phyloP scores from a whole-genome alignment of 345 rosid genomes.

The Salix suchowensis region DNA sequence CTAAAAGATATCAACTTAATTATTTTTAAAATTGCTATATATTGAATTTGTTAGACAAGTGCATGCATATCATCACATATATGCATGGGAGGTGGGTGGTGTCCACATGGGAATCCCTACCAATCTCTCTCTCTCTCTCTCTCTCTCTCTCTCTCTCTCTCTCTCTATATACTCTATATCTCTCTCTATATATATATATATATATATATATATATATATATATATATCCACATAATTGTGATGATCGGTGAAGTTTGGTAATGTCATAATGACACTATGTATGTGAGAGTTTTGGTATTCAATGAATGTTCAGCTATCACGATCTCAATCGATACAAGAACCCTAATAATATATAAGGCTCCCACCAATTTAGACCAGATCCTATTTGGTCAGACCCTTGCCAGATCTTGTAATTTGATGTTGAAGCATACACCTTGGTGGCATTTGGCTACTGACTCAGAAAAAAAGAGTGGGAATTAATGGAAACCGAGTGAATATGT shows the following conservation, averaged over 20 bases:
- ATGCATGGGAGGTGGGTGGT: background rate
- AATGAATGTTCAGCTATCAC: background rate
- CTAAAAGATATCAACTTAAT: background rate
- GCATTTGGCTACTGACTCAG: no score
- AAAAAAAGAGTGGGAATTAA: no score
- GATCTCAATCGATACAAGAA: background rate
- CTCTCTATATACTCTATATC: no score
- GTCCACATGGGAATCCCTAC: background rate
- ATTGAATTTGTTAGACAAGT: background rate
- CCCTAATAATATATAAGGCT: background rate
- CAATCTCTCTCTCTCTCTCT: background rate
- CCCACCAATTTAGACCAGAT: background rate
- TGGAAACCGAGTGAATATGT: no score
- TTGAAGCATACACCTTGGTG: background rate
- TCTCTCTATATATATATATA: no score
- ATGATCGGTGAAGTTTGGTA: slow-evolving; percentile 37
- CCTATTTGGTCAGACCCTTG: background rate
- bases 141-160: no score
- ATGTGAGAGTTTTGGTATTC: background rate
- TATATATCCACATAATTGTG: background rate
- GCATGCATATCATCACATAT: background rate
- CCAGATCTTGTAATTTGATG: background rate
- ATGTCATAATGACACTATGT: slow-evolving; percentile 25
- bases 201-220: no score
- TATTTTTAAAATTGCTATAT: background rate